Conservation (phyloP, 2,329 filamentous ascomycete genomes). For the Cercospora citrullina region DNA sequence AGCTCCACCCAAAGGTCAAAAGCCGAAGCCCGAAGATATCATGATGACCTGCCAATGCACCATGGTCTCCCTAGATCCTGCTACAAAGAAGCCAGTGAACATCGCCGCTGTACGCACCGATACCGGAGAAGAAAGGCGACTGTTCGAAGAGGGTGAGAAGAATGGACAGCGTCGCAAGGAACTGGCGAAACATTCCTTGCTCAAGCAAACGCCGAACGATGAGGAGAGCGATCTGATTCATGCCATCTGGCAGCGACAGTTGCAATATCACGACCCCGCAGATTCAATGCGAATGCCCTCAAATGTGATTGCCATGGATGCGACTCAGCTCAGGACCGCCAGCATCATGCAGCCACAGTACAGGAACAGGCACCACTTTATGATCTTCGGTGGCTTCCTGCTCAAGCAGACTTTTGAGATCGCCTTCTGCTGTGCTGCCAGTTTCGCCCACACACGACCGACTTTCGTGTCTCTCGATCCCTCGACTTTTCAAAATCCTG, state of each 20-base stretch:
- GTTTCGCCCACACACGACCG: slow-evolving; percentile 67
- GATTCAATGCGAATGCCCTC: slow-evolving; percentile 55
- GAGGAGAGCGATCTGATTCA: slow-evolving; percentile 72
- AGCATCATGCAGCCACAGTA: slow-evolving; percentile 76
- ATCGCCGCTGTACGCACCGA: slow-evolving; percentile 63
- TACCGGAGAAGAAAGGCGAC: slow-evolving; percentile 63
- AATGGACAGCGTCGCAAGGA: slow-evolving; percentile 69
- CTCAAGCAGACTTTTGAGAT: slow-evolving; percentile 74
- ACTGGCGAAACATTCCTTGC: slow-evolving; percentile 59
- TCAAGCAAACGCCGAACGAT: slow-evolving; percentile 68
- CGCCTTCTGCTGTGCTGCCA: slow-evolving; percentile 72
- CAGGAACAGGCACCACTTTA: slow-evolving; percentile 63
- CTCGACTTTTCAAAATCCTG: slow-evolving; percentile 72
- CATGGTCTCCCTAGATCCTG: slow-evolving; percentile 72
- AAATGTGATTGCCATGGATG: slow-evolving; percentile 63
- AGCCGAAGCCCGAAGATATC: slow-evolving; percentile 59
- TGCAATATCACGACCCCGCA: slow-evolving; percentile 64
- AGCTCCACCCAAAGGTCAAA: slow-evolving; percentile 60
- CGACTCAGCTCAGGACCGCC: slow-evolving; percentile 63
- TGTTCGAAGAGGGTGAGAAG: slow-evolving; percentile 64
- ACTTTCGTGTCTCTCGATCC: slow-evolving; percentile 73
- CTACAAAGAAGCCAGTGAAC: slow-evolving; percentile 64
- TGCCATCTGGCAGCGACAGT: slow-evolving; percentile 68
- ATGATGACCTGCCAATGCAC: slow-evolving; percentile 73
- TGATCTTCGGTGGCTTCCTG: slow-evolving; percentile 77